Evolutionary conservation across 2,329 filamentous ascomycete species (phyloP).

Genomic region (Pseudocercospora cruenta): DNA sequence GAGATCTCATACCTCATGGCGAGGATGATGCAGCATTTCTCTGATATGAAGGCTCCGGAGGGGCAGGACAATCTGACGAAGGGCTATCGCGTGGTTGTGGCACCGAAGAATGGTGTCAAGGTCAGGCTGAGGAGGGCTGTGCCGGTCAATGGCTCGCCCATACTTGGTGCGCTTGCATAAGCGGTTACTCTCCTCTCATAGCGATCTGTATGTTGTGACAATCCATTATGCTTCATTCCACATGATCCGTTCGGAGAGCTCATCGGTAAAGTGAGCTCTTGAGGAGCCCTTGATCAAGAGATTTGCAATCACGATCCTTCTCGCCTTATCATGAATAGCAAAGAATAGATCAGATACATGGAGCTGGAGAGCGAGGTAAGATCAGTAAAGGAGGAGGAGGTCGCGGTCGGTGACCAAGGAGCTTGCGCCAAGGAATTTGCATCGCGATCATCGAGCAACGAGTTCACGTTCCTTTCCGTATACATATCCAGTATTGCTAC

Average conservation of each 20-base stretch:
- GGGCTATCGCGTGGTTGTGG: constrained; percentile 27
- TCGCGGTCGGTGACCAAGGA: too few species aligned
- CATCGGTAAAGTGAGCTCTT: not conserved
- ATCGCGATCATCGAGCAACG: too few species aligned
- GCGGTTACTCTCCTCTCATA: not conserved
- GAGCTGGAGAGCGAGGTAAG: too few species aligned
- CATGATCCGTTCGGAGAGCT: too few species aligned
- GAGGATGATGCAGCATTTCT: constrained; percentile 26
- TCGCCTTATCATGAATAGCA: too few species aligned
- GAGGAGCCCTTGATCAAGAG: too few species aligned
- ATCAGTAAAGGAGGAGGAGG: too few species aligned
- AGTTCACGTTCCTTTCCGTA: too few species aligned
- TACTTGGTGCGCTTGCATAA: not conserved
- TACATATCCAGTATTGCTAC: too few species aligned
- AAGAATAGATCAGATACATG: too few species aligned
- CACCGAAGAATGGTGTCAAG: constrained; percentile 28
- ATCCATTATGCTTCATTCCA: not conserved
- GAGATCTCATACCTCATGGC: constrained; percentile 27
- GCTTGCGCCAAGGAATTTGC: too few species aligned
- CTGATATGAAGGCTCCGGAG: constrained; percentile 20
- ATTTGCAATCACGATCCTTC: too few species aligned
- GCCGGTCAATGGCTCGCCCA: not conserved
- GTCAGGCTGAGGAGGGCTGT: constrained; percentile 20
- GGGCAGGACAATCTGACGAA: constrained; percentile 27
- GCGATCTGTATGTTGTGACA: not conserved